Percentiles rank a stretch among this genome's conserved stretches.
phyloP scores from a whole-genome alignment of 2,329 filamentous ascomycete genomes.

The Fonsecaea pedrosoi region DNA sequence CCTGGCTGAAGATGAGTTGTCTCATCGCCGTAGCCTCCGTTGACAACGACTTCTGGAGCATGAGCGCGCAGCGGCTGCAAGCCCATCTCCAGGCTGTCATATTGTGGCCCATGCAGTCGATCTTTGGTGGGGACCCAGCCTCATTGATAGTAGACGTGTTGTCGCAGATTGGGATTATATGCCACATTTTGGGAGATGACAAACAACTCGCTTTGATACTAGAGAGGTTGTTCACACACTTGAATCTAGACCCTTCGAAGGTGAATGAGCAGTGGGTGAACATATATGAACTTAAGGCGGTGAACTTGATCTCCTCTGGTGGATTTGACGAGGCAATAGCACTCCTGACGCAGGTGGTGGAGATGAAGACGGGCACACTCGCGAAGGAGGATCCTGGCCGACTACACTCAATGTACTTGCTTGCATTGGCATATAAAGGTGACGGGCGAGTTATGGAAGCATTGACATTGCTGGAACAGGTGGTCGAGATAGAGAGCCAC shows the following conservation, averaged over 20 bases:
- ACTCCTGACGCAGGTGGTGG: constrained; percentile 1
- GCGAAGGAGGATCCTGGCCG: constrained; percentile 1
- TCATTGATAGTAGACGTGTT: constrained; percentile 19
- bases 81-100: constrained; percentile 32
- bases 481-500: background rate
- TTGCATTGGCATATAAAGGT: background rate
- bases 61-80: constrained; percentile 23
- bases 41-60: constrained; percentile 19
- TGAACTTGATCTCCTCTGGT: background rate
- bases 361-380: background rate
- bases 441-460: background rate
- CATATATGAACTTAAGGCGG: background rate
- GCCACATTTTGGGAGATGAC: constrained; percentile 10
- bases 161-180: constrained; percentile 17
- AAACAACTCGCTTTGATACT: background rate
- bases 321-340: background rate
- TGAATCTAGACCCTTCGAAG: no score
- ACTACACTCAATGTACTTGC: background rate
- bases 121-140: constrained; percentile 12
- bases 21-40: constrained; percentile 27
- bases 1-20: constrained; percentile 39
- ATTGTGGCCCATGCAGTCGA: constrained; percentile 20
- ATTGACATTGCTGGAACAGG: background rate
- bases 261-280: background rate
- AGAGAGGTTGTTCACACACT: background rate